phyloP scores from a whole-genome alignment of 495 filamentous ascomycete genomes.

The Penicillium arizonense region DNA sequence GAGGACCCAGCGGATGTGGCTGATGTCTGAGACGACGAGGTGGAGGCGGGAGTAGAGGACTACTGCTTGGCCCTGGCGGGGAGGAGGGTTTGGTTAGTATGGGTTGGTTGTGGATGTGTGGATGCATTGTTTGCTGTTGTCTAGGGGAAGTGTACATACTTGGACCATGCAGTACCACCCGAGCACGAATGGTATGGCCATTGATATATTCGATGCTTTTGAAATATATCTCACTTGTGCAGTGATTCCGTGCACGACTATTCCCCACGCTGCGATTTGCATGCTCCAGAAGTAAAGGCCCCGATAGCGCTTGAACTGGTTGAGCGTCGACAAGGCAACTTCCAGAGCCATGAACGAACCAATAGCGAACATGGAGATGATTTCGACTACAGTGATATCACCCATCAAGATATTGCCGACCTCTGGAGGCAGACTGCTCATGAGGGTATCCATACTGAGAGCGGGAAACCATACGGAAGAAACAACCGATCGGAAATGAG shows the following conservation, averaged over 20 bases:
- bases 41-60: slow-evolving; percentile 66
- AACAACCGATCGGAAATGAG: not conserved
- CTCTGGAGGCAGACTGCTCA: slow-evolving; percentile 8
- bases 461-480: not conserved
- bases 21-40: slow-evolving; percentile 45
- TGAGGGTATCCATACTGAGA: slow-evolving; percentile 13
- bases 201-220: not conserved
- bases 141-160: too few species aligned
- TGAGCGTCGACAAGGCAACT: slow-evolving; percentile 30
- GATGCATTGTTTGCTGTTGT: too few species aligned
- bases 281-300: slow-evolving; percentile 44
- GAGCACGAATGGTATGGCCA: slow-evolving; percentile 26
- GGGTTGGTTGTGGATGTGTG: too few species aligned
- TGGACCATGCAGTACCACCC: slow-evolving; percentile 60
- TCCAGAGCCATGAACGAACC: slow-evolving; percentile 30
- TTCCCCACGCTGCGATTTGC: slow-evolving; percentile 29
- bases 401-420: slow-evolving; percentile 4
- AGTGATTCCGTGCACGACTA: slow-evolving; percentile 24
- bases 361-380: slow-evolving; percentile 23
- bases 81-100: too few species aligned
- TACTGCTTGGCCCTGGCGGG: slow-evolving; percentile 49
- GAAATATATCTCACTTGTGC: slow-evolving; percentile 2
- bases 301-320: slow-evolving; percentile 29
- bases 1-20: slow-evolving; percentile 43
- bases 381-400: slow-evolving; percentile 8